Conservation (phyloP, 1,284 basidiomycete species). For the Sanguinoderma infundibulare region DNA sequence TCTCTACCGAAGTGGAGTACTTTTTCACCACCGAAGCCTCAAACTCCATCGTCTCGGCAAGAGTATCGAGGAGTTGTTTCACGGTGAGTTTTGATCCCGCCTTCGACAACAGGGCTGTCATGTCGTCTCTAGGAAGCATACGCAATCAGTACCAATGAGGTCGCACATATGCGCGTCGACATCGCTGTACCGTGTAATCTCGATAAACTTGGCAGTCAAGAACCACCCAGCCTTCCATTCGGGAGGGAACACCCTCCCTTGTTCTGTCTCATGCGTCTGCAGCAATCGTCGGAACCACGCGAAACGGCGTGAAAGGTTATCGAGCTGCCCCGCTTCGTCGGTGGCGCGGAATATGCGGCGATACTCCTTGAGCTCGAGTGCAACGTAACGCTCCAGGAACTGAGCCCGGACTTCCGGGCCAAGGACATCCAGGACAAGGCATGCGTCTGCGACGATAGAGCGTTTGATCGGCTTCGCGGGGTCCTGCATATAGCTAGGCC, state of each 20-base stretch:
- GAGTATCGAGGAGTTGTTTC: conserved; percentile 78
- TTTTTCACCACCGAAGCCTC: conserved; percentile 80
- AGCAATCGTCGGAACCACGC: conserved; percentile 97
- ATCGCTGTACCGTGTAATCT: conserved; percentile 74
- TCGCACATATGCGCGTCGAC: neutral
- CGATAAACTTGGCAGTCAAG: conserved; percentile 82
- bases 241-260: conserved; percentile 79
- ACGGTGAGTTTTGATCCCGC: conserved; percentile 76
- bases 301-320: conserved; percentile 92
- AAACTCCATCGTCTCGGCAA: conserved; percentile 88
- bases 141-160: neutral
- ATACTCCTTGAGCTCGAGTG: conserved; percentile 94
- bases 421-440: conserved; percentile 84
- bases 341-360: conserved; percentile 92
- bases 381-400: conserved; percentile 89
- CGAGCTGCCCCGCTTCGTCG: conserved; percentile 95
- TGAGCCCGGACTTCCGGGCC: conserved; percentile 82
- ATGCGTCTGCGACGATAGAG: conserved; percentile 75
- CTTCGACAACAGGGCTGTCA: conserved; percentile 69
- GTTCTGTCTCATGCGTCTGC: conserved; percentile 87
- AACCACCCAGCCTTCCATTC: conserved; percentile 86
- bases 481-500: conserved; percentile 77
- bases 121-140: conserved; percentile 63
- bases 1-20: conserved; percentile 74
- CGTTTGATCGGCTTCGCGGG: conserved; percentile 69